These are phyloP conservation scores for Coemansia sp. DNA, from an alignment of 192 early-diverging fungal species.

Conservation along the genomic window DNA sequence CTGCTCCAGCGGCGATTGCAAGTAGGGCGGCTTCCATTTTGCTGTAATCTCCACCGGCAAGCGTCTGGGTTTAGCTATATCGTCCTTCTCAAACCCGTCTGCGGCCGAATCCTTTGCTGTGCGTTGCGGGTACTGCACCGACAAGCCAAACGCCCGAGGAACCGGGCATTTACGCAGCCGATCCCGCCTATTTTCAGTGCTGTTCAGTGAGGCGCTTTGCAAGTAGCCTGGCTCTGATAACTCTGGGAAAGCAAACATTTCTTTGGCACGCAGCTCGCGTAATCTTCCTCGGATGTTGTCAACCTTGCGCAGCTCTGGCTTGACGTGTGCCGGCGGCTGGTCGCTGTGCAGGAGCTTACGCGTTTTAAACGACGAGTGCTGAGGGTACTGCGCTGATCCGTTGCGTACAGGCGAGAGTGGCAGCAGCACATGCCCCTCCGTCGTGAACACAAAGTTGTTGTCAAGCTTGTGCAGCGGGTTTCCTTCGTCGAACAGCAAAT, in stretches of 20 bases:
- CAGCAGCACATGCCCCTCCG: conserved; percentile 56
- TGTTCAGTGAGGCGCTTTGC: not conserved
- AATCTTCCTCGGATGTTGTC: conserved; percentile 30
- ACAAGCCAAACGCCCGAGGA: conserved; percentile 5
- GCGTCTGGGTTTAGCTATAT: not conserved
- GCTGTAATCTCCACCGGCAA: not conserved
- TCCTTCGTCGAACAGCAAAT: conserved; percentile 84
- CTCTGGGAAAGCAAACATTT: conserved; percentile 24
- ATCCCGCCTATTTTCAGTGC: not conserved
- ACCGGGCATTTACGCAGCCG: conserved; percentile 19
- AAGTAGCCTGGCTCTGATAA: not conserved
- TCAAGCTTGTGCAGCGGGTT: conserved; percentile 70
- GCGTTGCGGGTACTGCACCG: not conserved
- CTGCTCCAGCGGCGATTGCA: conserved; percentile 30
- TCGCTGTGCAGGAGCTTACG: conserved; percentile 29
- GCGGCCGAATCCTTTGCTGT: not conserved
- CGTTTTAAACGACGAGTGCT: conserved; percentile 23
- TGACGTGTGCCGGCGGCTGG: conserved; percentile 10
- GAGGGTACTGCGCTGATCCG: conserved; percentile 34
- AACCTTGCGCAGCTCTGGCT: conserved; percentile 15
- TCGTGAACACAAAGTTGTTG: conserved; percentile 86
- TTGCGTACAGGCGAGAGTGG: conserved; percentile 25
- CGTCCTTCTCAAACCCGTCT: not conserved
- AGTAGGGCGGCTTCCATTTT: not conserved
- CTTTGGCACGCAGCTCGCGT: conserved; percentile 8